Evolutionary conservation across 1,139 yeast genomes (phyloP), one percentile per base, ranked within the genome.

Genomic region (Yamadazyma epiphylla): DNA sequence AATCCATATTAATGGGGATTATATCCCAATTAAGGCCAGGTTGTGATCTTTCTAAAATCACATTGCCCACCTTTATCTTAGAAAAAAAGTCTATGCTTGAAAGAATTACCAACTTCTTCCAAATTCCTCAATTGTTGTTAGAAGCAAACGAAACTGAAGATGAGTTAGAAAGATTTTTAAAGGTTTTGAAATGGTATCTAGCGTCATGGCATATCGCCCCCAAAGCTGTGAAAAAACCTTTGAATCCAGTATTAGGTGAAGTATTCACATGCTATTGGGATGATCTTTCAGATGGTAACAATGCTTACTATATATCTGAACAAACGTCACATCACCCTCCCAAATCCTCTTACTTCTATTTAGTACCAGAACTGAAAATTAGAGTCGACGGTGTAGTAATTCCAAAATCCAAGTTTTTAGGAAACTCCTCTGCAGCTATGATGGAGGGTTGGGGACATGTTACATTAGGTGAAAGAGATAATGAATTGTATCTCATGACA

Each of bases 321-420:
- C 98, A 91, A 56, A 87, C 96, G 0, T 85, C 95, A 14, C 98
- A 91, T 50, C 98, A 91, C 53, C 98, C 98, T n/a, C 98, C 98
- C 6, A 84, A 91, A 52, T 86, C 96, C 0, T 83, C 96, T 0
- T 91, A 91, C 58, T 91, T 89, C 49, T 91, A 86, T 55, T 64
- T 82, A 56, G 73, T 86, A 26, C 98, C 98, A 0, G 84, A 80
- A 36, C 74, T 73, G 41, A 76, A 77, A 44, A 85, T 91, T 35
- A 76, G 91, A 43, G 88, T 83, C 11, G 98, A 91, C 51, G 98
- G 98, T 24, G 73, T 84, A 3, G 77, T 89, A 21, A 70, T 87
- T 28, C 98, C 98, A 11, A 80, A 75, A 48, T 88, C 96, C 1
- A 77, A 77, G 50, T 94, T 91, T 49, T 66, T 91, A 36, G 98